Evolutionary conservation across 345 rosid species (phyloP), one percentile per base, ranked within the genome.

Genomic region (Arabidopsis thaliana): DNA sequence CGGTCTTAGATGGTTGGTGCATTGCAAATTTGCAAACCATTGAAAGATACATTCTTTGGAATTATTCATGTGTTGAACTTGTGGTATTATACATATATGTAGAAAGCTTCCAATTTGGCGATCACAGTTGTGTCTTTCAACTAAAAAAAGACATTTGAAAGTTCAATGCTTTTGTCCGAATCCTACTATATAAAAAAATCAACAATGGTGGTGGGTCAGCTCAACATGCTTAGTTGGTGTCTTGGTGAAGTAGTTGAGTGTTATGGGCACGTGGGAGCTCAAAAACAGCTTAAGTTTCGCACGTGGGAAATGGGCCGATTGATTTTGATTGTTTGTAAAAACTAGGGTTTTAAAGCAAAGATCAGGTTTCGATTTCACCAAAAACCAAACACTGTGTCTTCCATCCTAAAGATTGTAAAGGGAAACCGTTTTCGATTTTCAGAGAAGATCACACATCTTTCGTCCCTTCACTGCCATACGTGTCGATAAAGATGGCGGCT

Each of bases 401-500:
- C 45, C 34, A 25, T 69, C 33, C 33, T 38, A 55, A 1, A 33
- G 9, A 38, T 42, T 32, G 44, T 56, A 2, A 23, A 36, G 4
- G 12, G 12, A 37, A 11, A 8, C 51, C 69, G 20, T n/a, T 65
- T 57, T 51, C 41, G 40, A 65, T 6, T 48, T 2, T 67, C 23
- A 0, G 23, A 65, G 59, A 58, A 51, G 25, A 40, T 63, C 63
- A 23, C 70, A 40, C 7, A 8, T 53, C 24, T 33, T 69, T 34
- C 44, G n/a, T n/a, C 24, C n/a, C 24, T 12, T 23, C 23, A 13
- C 52, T 5, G 48, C 28, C 4, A 23, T 5, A 62, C 61, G 1
- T 16, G 74, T 20, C 4, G 65, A 20, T 12, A 49, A 56, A 57
- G 16, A 77, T 85, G 89, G 79, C 89, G 58, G 61, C 85, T 1